phyloP scores from a whole-genome alignment of 768 basidiomycete species.

The Trametes sanguinea region DNA sequence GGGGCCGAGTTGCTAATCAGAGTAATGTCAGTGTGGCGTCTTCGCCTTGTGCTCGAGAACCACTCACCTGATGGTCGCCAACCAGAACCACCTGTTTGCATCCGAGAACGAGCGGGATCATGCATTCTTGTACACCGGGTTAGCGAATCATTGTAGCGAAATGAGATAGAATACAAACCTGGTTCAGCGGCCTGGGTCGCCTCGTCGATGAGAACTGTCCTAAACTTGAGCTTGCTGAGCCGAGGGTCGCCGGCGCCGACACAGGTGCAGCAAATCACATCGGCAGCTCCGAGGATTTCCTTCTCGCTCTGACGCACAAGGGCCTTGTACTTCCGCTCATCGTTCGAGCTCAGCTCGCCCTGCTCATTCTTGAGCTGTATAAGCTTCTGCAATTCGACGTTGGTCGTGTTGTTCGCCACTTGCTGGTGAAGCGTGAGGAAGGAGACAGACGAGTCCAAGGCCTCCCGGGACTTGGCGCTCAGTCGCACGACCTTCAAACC shows the following conservation, averaged over 20 bases:
- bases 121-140: constrained; percentile 71
- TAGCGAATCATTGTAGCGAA: not conserved
- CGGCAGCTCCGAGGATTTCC: constrained; percentile 92
- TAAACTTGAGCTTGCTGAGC: constrained; percentile 95
- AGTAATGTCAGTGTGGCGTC: constrained; percentile 12
- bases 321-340: constrained; percentile 98
- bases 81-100: constrained; percentile 99
- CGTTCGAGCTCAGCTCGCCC: constrained; percentile 93
- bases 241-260: constrained; percentile 97
- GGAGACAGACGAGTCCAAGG: constrained; percentile 90
- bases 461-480: constrained; percentile 97
- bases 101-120: constrained; percentile 97
- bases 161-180: constrained; percentile 48
- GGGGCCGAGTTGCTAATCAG: constrained; percentile 83
- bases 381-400: constrained; percentile 96
- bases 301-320: constrained; percentile 94
- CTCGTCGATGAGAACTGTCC: constrained; percentile 97
- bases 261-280: constrained; percentile 98
- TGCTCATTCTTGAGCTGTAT: constrained; percentile 98
- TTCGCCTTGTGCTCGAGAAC: constrained; percentile 1
- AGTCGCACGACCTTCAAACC: constrained; percentile 97
- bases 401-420: constrained; percentile 94
- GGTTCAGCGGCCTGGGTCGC: constrained; percentile 98
- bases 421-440: constrained; percentile 97
- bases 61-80: constrained; percentile 76